Percentiles rank a stretch among this genome's conserved stretches.
Evolutionary conservation across 805 yeast species (phyloP).

Genomic region (Wickerhamomyces tratensis): DNA sequence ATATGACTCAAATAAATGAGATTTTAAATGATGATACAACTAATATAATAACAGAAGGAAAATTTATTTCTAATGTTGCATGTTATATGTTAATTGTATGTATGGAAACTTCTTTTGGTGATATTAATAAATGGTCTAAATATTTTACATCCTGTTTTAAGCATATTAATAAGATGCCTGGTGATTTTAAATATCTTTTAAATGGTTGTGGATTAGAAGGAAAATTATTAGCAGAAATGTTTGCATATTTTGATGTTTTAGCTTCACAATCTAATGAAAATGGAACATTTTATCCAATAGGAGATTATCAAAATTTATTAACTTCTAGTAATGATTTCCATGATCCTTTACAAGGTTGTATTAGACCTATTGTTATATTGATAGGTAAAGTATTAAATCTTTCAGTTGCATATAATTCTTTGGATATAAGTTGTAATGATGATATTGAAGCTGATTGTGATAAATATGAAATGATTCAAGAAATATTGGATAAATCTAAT

Average conservation of each 20-base stretch:
- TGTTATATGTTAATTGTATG: conserved; percentile 12
- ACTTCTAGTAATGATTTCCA: conserved; percentile 1
- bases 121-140: conserved; percentile 12
- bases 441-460: conserved; percentile 7
- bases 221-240: conserved; percentile 14
- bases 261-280: conserved; percentile 17
- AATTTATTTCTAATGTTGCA: conserved; percentile 8
- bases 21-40: not conserved
- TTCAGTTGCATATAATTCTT: conserved; percentile 11
- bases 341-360: conserved; percentile 20
- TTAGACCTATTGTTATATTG: conserved; percentile 12
- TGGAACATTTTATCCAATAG: conserved; percentile 18
- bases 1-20: not conserved
- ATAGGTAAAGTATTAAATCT: conserved; percentile 15
- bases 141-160: conserved; percentile 10
- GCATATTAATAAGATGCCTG: conserved; percentile 13
- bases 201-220: conserved; percentile 9
- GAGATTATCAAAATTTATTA: conserved; percentile 10
- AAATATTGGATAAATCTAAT: conserved; percentile 13
- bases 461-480: conserved; percentile 7
- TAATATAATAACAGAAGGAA: conserved; percentile 8
- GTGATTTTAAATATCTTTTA: conserved; percentile 7
- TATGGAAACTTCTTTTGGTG: conserved; percentile 16
- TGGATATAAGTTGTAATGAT: conserved; percentile 1
- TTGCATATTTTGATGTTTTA: conserved; percentile 14